phyloP scores from a whole-genome alignment of 2,329 filamentous ascomycete genomes.

The Calonectria pteridis region DNA sequence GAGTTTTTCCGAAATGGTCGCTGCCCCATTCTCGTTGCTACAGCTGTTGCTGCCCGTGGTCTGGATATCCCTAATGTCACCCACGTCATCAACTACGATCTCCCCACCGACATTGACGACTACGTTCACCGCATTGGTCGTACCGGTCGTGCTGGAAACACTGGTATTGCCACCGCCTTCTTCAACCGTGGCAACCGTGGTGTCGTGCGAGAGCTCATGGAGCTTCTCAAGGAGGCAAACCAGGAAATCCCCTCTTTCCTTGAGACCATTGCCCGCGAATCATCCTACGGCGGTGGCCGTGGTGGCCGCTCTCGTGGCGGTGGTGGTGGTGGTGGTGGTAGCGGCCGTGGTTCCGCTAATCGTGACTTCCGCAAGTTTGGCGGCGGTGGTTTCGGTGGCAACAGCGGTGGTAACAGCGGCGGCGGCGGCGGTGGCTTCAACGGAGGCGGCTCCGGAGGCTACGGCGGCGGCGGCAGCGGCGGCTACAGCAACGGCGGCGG shows the following conservation, averaged over 20 bases:
- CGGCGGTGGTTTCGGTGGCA: slow-evolving; percentile 62
- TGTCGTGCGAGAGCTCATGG: slow-evolving; percentile 94
- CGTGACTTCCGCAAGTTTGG: slow-evolving; percentile 91
- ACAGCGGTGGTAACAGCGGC: slow-evolving; percentile 54
- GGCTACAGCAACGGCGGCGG: slow-evolving; percentile 59
- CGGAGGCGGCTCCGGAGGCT: slow-evolving; percentile 55
- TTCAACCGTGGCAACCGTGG: slow-evolving; percentile 99
- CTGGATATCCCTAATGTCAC: slow-evolving; percentile 96
- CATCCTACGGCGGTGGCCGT: slow-evolving; percentile 79
- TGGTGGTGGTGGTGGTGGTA: slow-evolving; percentile 72
- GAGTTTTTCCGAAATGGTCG: slow-evolving; percentile 97
- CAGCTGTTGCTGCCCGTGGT: slow-evolving; percentile 91
- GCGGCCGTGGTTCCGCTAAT: slow-evolving; percentile 78
- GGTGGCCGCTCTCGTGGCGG: slow-evolving; percentile 67
- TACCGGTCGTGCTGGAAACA: slow-evolving; percentile 99
- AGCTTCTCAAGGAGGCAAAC: slow-evolving; percentile 99
- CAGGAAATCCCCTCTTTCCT: slow-evolving; percentile 95
- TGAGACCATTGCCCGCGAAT: slow-evolving; percentile 96
- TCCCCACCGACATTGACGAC: slow-evolving; percentile 98
- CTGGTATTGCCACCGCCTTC: slow-evolving; percentile 97
- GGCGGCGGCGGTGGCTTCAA: slow-evolving; percentile 54
- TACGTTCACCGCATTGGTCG: slow-evolving; percentile 99
- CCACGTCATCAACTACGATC: slow-evolving; percentile 98
- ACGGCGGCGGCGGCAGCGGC: slow-evolving; percentile 40
- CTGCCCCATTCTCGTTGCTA: slow-evolving; percentile 96